Evolutionary conservation across 2,329 filamentous ascomycete genomes (phyloP), one percentile per base, ranked within the genome.

Genomic region (Elsinoe perseae): DNA sequence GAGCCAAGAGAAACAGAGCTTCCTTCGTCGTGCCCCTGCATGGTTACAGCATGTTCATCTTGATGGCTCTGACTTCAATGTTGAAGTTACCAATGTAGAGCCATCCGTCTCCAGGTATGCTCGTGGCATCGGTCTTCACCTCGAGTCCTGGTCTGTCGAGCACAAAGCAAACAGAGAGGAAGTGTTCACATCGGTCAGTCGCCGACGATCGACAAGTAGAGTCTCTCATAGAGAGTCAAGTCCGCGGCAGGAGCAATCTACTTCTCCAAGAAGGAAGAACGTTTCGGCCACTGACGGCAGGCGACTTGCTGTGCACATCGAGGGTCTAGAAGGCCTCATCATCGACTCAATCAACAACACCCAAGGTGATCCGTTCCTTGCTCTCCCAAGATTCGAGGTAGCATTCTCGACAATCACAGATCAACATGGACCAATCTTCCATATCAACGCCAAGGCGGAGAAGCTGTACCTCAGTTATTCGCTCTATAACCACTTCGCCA

Each of bases 1-100:
- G 27, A 57, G 38, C 42, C 12, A 36, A 6, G 44, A 52, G 75
- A 80, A 80, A 52, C 77, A 75, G 28, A 91, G 87, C 65, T 83
- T 95, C 60, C 68, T 98, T 32, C 83, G 93, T 54, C 83, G 80
- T 20, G 71, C 95, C 59, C 95, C 93, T 0, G 71, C 81, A 1
- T 98, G 93, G 93, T 77, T 98, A 5, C 72, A 91, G 34, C 84
- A 92, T 59, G 85, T 90, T 60, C 85, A 89, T 56, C 77, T 98
- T 4, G 88, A 95, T 67, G 90, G 89, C 1, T 87, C 87, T 3
- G 89, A 95, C 60, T 90, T 95, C 64, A 93, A 88, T 63, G 77
- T 95, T 52, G 92, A 98, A 68, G 80, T 97, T 54, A 93, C 93
- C 16, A 93, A 93, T 1, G 77, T 93, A 20, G 95, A 98, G 66